phyloP scores from a whole-genome alignment of 2,329 filamentous ascomycete species.

The Pezicula carpinea region DNA sequence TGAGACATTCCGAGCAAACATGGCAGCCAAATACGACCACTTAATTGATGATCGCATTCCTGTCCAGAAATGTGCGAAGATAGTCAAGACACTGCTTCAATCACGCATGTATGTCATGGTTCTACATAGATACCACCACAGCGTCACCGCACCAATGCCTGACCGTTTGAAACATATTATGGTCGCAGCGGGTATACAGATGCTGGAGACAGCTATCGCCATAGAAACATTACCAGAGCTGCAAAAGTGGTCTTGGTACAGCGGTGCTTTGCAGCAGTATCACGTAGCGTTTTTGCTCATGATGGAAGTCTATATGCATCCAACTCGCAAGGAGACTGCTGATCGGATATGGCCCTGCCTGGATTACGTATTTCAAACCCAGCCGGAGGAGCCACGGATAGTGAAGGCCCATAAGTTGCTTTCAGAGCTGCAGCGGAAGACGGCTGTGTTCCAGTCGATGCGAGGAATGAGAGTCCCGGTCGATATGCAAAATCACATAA shows the following conservation, averaged over 20 bases:
- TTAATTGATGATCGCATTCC: conserved; percentile 56
- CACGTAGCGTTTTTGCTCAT: conserved; percentile 66
- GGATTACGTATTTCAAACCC: conserved; percentile 66
- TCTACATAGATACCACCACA: conserved; percentile 59
- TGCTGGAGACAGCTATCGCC: conserved; percentile 49
- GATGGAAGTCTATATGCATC: conserved; percentile 55
- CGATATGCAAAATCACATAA: conserved; percentile 26
- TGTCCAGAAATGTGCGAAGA: conserved; percentile 57
- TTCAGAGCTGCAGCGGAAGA: conserved; percentile 56
- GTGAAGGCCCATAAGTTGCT: conserved; percentile 59
- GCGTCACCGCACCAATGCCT: conserved; percentile 41
- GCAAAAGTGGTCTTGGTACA: conserved; percentile 63
- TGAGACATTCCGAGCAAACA: conserved; percentile 60
- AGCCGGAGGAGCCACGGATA: conserved; percentile 43
- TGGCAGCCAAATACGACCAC: conserved; percentile 61
- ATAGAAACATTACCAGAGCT: conserved; percentile 50
- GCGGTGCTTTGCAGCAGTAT: conserved; percentile 67
- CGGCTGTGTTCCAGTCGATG: conserved; percentile 53
- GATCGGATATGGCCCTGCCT: conserved; percentile 66
- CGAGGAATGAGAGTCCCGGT: conserved; percentile 51
- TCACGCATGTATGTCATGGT: conserved; percentile 62
- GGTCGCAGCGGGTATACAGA: conserved; percentile 52
- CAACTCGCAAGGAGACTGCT: conserved; percentile 46
- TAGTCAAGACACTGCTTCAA: conserved; percentile 60
- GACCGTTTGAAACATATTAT: conserved; percentile 60